Base-by-base conservation (phyloP, 2,329 filamentous ascomycete species). In the Colletotrichum sp. region DNA sequence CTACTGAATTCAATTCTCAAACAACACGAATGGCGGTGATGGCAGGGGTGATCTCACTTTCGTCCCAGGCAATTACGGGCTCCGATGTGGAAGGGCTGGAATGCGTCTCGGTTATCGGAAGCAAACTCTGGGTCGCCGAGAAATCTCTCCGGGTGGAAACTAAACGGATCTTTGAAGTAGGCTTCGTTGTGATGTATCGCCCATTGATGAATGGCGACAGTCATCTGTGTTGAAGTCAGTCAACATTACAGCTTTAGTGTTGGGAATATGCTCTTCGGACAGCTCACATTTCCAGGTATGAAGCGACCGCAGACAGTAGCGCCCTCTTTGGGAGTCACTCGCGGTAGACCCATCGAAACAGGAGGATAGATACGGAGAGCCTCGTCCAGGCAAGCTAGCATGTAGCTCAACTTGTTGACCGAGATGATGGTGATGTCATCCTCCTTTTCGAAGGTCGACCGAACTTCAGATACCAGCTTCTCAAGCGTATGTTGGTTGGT, bases 11-110 rank as follows among this genome's bases (percentile, higher is more conserved):
- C 8, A 44, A 2, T 0, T 52, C 5, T 68, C 13, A 12, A 16
- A 39, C 3, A 69, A 15, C 21, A 21, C 30, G 4, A 21, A 8
- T 3, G 0, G n/a, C 1, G 8, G 2, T 12, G 4, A 69, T 30
- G 28, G 10, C 15, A 34, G 16, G 57, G 26, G n/a, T 21, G 12
- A 21, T 59, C 66, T 69, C 28, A 69, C 66, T 69, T 69, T 69
- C 66, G 30, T 28, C 66, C 66, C 2, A 69, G 16, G 1, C 66
- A 69, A 12, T 71, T 71, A 3, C 66, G 66, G 12, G 66, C n/a
- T 10, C 66, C 66, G 2, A 69, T 28, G 52, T 69, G 64, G 76
- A 90, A 90, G 1, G 89, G 87, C 79, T 89, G 86, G 66, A 88
- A 82, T 4, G 84, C 85, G 0, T 86, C 85, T 49, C 82, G 81